These are phyloP conservation scores for Gypsophila paniculata DNA, from an alignment of 179 eudicot genomes.

Conservation along the genomic window DNA sequence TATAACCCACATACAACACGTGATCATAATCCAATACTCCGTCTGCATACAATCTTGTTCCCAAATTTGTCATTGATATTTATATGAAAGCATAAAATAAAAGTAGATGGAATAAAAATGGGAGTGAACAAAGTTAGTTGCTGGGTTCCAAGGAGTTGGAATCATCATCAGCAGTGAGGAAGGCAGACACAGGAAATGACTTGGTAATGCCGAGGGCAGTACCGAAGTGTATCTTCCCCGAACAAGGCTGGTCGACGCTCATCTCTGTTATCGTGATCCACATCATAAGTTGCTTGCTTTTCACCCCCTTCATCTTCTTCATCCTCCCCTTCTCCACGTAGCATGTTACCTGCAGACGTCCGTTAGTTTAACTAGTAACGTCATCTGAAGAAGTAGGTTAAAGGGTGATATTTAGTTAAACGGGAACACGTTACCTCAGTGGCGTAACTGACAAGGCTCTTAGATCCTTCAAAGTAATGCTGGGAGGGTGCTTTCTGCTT, in stretches of 20 bases:
- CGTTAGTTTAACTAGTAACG: no score
- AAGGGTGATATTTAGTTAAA: no score
- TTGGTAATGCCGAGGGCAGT: constrained; percentile 62
- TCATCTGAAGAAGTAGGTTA: no score
- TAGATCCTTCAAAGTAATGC: constrained; percentile 56
- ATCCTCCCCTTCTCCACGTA: constrained; percentile 64
- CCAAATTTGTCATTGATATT: neutral
- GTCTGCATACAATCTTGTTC: no score
- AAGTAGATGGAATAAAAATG: no score
- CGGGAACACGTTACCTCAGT: constrained; percentile 57
- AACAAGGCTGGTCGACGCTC: constrained; percentile 44
- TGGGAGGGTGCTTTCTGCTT: constrained; percentile 63
- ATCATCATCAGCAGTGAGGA: constrained; percentile 59
- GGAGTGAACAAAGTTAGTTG: neutral
- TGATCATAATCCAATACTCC: no score
- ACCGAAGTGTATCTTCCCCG: constrained; percentile 56
- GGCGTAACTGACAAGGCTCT: constrained; percentile 58
- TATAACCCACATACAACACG: no score
- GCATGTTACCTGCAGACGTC: constrained; percentile 47
- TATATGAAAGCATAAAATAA: no score
- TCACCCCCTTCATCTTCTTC: constrained; percentile 83
- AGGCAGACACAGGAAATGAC: constrained; percentile 65
- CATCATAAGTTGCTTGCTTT: constrained; percentile 63
- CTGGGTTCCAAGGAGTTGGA: constrained; percentile 15
- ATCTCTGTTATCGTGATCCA: constrained; percentile 84